A percentile compares a stretch with the other conserved stretches of the same genome.
Evolutionary conservation across 2,329 filamentous ascomycete genomes (phyloP).

Genomic region (Raffaelea albimanens): DNA sequence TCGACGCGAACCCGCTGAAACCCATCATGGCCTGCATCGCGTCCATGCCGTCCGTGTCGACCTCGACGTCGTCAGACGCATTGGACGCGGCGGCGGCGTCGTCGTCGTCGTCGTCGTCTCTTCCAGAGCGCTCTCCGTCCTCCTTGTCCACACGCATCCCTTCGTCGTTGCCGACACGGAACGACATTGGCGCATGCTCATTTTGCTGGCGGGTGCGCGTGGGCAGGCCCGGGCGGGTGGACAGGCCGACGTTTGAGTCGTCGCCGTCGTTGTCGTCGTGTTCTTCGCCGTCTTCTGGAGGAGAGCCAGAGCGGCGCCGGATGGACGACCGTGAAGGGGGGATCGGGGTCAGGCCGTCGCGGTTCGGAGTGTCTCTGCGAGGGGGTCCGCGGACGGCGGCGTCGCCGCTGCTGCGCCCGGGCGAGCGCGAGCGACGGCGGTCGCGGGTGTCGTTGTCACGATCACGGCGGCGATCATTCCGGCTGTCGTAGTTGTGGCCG

Average conservation of each 20-base stretch:
- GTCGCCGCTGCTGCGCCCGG: no score
- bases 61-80: conserved; percentile 42
- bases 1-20: conserved; percentile 75
- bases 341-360: no score
- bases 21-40: conserved; percentile 84
- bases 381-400: no score
- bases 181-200: neutral
- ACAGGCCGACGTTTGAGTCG: no score
- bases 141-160: neutral
- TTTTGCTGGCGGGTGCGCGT: neutral
- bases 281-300: neutral
- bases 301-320: neutral
- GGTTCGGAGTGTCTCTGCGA: no score
- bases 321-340: no score
- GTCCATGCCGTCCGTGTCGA: conserved; percentile 57
- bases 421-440: no score
- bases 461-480: neutral
- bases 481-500: neutral
- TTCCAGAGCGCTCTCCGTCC: neutral
- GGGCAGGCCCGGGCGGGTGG: neutral
- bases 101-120: conserved; percentile 23
- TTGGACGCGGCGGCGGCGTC: no score
- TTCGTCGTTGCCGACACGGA: neutral
- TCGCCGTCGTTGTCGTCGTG: neutral
- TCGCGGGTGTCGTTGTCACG: no score